Base-by-base conservation (phyloP, 306 rosid genomes). In the Rosa rugosa region DNA sequence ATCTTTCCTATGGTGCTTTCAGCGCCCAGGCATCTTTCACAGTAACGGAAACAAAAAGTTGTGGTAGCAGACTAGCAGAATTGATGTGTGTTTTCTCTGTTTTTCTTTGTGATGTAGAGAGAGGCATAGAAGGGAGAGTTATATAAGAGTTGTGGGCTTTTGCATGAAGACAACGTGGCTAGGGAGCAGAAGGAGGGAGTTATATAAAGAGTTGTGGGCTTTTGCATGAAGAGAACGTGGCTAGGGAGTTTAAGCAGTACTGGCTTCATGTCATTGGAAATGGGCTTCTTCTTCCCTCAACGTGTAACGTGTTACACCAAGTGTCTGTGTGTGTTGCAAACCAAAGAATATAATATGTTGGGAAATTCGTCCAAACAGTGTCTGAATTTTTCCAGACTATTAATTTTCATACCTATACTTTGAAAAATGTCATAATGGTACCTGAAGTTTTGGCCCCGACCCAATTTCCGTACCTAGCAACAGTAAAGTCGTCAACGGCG, bases 151-250 rank as follows among this genome's bases (percentile, higher is more conserved):
- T 2, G 59, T 17, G 45, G 72, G 64, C 71, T 6, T 34, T 63
- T 90, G 93, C 96, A 92, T 89, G 98, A 25, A 88, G 82, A 83
- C 86, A 88, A 87, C 94, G 96, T 94, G 98, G 82, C 31, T 27
- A 27, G 31, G 31, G 31, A 27, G 31, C n/a, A 44, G 49, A 18
- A 3, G 40, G 2, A 23, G 25, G 23, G 74, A 18, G 27, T 56
- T 9, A 72, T 84, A 82, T 79, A 82, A 77, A 80, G 76, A 25
- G 22, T 49, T 2, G 59, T 17, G 45, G 72, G 64, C 71, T 6
- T 34, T 63, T 90, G 93, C 96, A 92, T 89, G 98, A 25, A 88
- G 82, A 83, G 86, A 88, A 87, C 94, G 96, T 94, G 98, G 81
- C 71, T 40, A 17, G 75, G 16, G 38, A 75, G 45, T 47, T 57